Base-by-base conservation (phyloP, 805 yeast genomes). In the Hanseniaspora singularis region DNA sequence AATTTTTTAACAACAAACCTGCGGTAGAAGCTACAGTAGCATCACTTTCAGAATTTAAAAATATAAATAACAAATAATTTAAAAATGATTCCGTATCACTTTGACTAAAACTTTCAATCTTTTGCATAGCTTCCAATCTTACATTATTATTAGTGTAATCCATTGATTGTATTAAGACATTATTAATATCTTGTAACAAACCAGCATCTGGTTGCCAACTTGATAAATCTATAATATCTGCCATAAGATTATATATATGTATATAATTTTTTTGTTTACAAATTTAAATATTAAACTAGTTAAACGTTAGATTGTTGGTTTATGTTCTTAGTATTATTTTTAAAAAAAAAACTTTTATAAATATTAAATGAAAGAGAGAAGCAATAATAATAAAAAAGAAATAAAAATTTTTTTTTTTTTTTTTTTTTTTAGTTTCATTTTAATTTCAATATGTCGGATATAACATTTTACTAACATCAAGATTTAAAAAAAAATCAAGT, bases 1-100 rank as follows among this genome's bases (percentile, higher is more conserved):
- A 74, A 62, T 88, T 89, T 59, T 92, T 89, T 61, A 92, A 71
- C 56, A 79, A 69, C 50, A 88, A 64, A 9, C 97, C 98, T 1
- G 96, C 89, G 0, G 94, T 79, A 0, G 95, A 95, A 44, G 96
- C 71, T 9, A 78, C 70, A 34, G 76, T 77, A 23, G 64, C 54
- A 9, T 72, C 65, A 10, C 59, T 59, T 16, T 69, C 65, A 37
- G 78, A 79, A 33, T 64, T 62, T 16, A 83, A 74, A 33, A 92
- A 68, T 38, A 88, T 71, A 55, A 74, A 76, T 31, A 84, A 70
- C 24, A 89, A 67, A 62, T 89, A 89, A 61, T 84, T 84, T 55
- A 81, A 81, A 54, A 86, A 74, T 60, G 39, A 39, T n/a, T 30
- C 33, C n/a, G 33, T 22, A 16, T 44, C 39, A 30, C 33, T 39